Evolutionary conservation across 1,139 yeast genomes (phyloP).

Genomic region (Lodderomyces theae): DNA sequence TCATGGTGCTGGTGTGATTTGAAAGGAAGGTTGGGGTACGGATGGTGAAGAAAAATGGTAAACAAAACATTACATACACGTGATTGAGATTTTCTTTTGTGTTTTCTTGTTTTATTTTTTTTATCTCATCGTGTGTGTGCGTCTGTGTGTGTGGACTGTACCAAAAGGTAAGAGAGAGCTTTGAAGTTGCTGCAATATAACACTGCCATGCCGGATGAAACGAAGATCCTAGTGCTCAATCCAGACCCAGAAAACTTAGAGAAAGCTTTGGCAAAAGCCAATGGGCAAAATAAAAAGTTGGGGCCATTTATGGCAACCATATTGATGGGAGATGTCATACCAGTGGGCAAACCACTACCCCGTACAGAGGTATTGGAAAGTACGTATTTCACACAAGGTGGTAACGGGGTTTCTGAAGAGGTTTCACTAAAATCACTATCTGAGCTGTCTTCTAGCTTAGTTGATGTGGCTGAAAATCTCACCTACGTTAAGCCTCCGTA

Average conservation of each 20-base stretch:
- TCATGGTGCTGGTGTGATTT: too few species aligned
- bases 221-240: slow-evolving; percentile 32
- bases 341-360: slow-evolving; percentile 19
- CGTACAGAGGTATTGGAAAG: slow-evolving; percentile 22
- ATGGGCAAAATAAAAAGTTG: slow-evolving; percentile 49
- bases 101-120: too few species aligned
- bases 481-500: slow-evolving; percentile 20
- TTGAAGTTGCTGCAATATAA: neutral
- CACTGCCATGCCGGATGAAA: neutral
- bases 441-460: slow-evolving; percentile 7
- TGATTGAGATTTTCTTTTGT: neutral
- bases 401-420: slow-evolving; percentile 13
- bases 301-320: slow-evolving; percentile 64
- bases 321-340: slow-evolving; percentile 48
- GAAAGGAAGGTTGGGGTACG: neutral
- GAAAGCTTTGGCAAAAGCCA: slow-evolving; percentile 47
- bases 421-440: neutral
- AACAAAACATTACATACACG: slow-evolving; percentile 7
- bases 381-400: slow-evolving; percentile 31
- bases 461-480: slow-evolving; percentile 22
- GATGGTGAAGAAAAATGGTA: slow-evolving; percentile 3
- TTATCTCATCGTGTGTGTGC: neutral
- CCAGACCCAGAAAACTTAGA: slow-evolving; percentile 41
- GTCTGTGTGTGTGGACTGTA: neutral
- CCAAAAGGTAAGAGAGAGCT: neutral